Conservation (phyloP, 768 basidiomycete genomes). For the Lactarius psammicola region DNA sequence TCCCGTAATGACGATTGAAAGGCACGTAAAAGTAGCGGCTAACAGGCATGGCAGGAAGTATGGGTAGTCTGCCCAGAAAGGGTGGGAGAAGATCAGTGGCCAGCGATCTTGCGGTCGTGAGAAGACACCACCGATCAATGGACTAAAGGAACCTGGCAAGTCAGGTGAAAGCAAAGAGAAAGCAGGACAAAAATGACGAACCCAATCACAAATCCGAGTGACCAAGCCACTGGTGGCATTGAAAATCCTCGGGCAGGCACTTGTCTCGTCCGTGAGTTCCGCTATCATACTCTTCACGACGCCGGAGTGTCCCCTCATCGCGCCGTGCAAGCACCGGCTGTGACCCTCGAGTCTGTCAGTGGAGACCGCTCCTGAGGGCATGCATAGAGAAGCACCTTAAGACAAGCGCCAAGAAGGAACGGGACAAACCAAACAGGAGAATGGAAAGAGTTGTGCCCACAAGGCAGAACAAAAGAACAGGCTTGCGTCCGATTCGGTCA, state of each 20-base stretch:
- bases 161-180: background rate
- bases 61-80: slow-evolving; percentile 30
- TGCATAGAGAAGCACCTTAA: background rate
- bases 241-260: background rate
- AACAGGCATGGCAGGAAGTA: slow-evolving; percentile 31
- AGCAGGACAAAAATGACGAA: slow-evolving; percentile 24
- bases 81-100: slow-evolving; percentile 19
- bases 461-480: background rate
- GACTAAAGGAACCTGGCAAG: slow-evolving; percentile 5
- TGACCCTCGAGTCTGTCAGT: background rate
- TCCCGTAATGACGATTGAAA: background rate
- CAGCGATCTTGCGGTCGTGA: slow-evolving; percentile 30
- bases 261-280: background rate
- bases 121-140: slow-evolving; percentile 28
- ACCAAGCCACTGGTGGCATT: background rate
- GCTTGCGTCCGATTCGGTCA: background rate
- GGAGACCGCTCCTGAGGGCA: background rate
- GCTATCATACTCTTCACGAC: background rate
- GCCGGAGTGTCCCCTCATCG: background rate
- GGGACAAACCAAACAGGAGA: background rate
- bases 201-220: background rate
- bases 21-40: background rate
- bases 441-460: background rate
- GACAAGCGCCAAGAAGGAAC: background rate
- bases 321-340: background rate